phyloP scores from a whole-genome alignment of 2,329 filamentous ascomycete species.

The Stagonosporopsis rhizophila region DNA sequence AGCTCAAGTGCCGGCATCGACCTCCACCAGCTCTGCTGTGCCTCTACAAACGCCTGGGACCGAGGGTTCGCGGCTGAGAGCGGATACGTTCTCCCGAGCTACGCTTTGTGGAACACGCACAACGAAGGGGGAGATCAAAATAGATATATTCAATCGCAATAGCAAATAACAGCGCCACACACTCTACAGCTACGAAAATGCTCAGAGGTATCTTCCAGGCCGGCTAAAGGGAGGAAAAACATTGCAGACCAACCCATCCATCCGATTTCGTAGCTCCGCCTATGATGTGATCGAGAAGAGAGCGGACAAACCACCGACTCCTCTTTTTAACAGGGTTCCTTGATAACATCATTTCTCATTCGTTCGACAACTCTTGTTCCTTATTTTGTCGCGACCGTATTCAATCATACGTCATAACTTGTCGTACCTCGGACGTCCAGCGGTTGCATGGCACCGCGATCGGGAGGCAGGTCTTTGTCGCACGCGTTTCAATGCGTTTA shows the following conservation, averaged over 20 bases:
- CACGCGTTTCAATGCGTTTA: constrained; percentile 27
- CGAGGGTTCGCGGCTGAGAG: constrained; percentile 6
- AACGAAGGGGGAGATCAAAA: neutral
- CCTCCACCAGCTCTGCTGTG: constrained; percentile 1
- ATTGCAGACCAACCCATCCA: constrained; percentile 8
- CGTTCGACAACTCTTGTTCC: neutral
- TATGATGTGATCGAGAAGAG: neutral
- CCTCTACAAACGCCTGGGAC: constrained; percentile 10
- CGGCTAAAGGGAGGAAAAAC: neutral
- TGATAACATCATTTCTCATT: neutral
- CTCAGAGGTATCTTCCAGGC: constrained; percentile 19
- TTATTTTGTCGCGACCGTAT: constrained; percentile 21
- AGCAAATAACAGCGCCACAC: constrained; percentile 13
- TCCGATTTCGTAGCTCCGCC: constrained; percentile 5
- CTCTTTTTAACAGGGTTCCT: neutral
- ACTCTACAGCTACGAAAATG: constrained; percentile 19
- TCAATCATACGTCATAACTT: constrained; percentile 32
- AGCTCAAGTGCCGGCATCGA: constrained; percentile 3
- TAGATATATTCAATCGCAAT: constrained; percentile 17
- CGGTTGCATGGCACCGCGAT: constrained; percentile 19
- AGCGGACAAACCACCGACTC: neutral
- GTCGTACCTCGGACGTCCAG: constrained; percentile 27
- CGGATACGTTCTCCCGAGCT: neutral
- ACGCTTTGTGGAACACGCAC: neutral
- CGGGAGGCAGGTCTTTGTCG: constrained; percentile 27